Evolutionary conservation across 768 basidiomycete genomes (phyloP).

Genomic region (Leccinum pellstonianum): DNA sequence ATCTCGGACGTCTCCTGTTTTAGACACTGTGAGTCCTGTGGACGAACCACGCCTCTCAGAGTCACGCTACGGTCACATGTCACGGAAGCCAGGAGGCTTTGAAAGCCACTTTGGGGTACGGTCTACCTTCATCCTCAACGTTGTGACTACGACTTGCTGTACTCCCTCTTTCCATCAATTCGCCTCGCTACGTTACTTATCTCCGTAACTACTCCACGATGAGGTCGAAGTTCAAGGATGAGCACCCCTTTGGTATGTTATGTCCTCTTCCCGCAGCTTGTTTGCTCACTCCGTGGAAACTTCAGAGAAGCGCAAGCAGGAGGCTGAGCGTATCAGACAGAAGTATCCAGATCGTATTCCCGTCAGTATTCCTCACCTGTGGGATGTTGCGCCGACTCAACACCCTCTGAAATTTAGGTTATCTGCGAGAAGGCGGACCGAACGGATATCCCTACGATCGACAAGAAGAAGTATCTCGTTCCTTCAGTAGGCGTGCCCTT

Average conservation of each 20-base stretch:
- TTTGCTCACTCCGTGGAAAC: constrained; percentile 23
- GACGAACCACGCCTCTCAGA: constrained; percentile 12
- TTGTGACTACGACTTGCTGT: constrained; percentile 24
- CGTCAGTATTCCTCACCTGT: constrained; percentile 45
- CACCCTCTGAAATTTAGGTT: constrained; percentile 53
- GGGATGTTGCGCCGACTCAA: constrained; percentile 2
- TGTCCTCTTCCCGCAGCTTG: constrained; percentile 33
- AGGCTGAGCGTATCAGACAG: constrained; percentile 96
- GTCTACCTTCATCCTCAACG: constrained; percentile 24
- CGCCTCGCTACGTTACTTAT: constrained; percentile 3
- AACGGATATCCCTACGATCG: constrained; percentile 98
- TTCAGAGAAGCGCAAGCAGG: constrained; percentile 97
- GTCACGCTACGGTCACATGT: constrained; percentile 34
- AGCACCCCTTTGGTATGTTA: constrained; percentile 89
- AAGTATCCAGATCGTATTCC: constrained; percentile 99
- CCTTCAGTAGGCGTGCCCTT: constrained; percentile 69
- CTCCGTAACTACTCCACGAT: constrained; percentile 40
- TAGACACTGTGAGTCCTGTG: constrained; percentile 11
- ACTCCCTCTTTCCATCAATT: constrained; percentile 9
- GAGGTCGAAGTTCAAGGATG: constrained; percentile 98
- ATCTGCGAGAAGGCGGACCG: constrained; percentile 99
- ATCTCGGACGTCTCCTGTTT: constrained; percentile 11
- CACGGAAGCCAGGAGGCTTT: constrained; percentile 34
- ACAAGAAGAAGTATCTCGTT: constrained; percentile 99
- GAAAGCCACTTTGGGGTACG: constrained; percentile 26